These are phyloP conservation scores for Tolypocladium tropicale DNA, from an alignment of 2,329 filamentous ascomycete genomes.

Conservation along the genomic window DNA sequence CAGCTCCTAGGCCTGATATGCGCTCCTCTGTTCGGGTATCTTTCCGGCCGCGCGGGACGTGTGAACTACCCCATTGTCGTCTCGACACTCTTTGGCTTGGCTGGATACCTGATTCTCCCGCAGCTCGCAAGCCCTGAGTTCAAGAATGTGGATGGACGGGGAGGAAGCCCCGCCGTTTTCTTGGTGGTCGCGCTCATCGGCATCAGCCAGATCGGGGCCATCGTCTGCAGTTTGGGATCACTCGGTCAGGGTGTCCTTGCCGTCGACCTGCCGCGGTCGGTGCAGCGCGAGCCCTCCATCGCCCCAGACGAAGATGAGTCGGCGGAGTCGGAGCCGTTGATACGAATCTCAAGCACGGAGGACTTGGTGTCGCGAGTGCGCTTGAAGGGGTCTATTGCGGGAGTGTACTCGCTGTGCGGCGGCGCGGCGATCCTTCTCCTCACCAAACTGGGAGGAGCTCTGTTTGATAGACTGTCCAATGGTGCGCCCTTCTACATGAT, in stretches of 20 bases:
- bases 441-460: constrained; percentile 78
- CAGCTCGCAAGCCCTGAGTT: constrained; percentile 69
- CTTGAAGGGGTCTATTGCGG: constrained; percentile 89
- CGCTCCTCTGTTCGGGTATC: constrained; percentile 78
- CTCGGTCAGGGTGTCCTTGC: constrained; percentile 70
- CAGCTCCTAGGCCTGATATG: constrained; percentile 78
- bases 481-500: constrained; percentile 92
- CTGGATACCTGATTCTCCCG: constrained; percentile 70
- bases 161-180: constrained; percentile 61
- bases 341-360: constrained; percentile 19
- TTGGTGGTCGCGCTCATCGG: constrained; percentile 72
- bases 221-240: constrained; percentile 88
- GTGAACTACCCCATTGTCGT: constrained; percentile 67
- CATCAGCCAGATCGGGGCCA: constrained; percentile 89
- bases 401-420: constrained; percentile 85
- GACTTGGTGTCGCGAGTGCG: constrained; percentile 37
- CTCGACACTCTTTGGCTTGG: constrained; percentile 61
- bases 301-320: constrained; percentile 28
- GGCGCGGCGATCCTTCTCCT: constrained; percentile 83
- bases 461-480: constrained; percentile 68
- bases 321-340: constrained; percentile 29
- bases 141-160: constrained; percentile 49
- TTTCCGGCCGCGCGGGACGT: constrained; percentile 57
- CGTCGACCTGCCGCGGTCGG: constrained; percentile 26
- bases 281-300: constrained; percentile 14